Evolutionary conservation across 75 land plant species (phyloP).

Genomic region (Pseudotsuga menziesii): DNA sequence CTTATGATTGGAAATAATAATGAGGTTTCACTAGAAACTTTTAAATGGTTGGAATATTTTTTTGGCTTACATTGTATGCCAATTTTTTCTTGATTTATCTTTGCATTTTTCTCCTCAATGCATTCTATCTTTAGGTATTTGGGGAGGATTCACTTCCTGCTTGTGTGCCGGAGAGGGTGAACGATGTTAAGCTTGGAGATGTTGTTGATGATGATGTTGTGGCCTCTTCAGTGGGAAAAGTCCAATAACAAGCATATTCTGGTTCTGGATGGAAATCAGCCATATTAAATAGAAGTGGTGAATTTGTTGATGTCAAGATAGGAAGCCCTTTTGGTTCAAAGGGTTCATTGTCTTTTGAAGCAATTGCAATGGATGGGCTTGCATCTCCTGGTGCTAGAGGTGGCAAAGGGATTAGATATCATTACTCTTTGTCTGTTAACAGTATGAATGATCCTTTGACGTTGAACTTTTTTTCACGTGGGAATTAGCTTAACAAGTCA

Average conservation of each 20-base stretch:
- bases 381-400: slow-evolving; percentile 3
- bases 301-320: too few relatives aligned
- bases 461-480: slow-evolving; percentile 44
- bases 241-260: not conserved
- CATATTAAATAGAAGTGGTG: not conserved
- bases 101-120: too few relatives aligned
- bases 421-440: not conserved
- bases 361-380: slow-evolving; percentile 3
- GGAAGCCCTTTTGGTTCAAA: not conserved
- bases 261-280: too few relatives aligned
- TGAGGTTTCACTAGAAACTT: too few relatives aligned
- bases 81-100: too few relatives aligned
- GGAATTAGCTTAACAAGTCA: slow-evolving; percentile 10
- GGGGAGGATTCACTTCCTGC: not conserved
- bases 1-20: too few relatives aligned
- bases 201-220: not conserved
- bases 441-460: slow-evolving; percentile 16
- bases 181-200: slow-evolving; percentile 14
- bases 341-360: slow-evolving; percentile 6
- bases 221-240: slow-evolving; percentile 6
- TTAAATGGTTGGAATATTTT: too few relatives aligned
- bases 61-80: too few relatives aligned
- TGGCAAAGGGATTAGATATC: slow-evolving; percentile 1
- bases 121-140: too few relatives aligned
- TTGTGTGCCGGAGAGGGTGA: slow-evolving; percentile 13